Evolutionary conservation across 1,139 yeast genomes (phyloP), one percentile per base, ranked within the genome.

Genomic region (Yamadazyma triangularis): DNA sequence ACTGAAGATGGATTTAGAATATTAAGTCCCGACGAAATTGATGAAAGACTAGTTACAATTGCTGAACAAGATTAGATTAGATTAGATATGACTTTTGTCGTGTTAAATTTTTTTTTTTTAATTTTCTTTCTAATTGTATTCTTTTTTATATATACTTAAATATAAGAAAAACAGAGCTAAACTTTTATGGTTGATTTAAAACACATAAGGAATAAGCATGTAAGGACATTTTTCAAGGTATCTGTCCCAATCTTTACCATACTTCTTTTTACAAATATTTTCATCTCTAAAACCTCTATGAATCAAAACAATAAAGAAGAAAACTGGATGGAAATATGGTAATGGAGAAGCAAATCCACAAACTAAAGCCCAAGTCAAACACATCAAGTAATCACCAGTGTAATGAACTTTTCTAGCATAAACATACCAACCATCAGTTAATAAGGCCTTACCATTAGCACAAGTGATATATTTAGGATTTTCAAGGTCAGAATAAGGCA

Each of bases 251-350:
- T 91, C 98, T 31, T 76, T 80, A 28, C 97, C 97, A 51, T 91
- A 91, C 66, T 91, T 91, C 56, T 64, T 72, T 45, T 70, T 73
- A 59, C 96, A 87, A 60, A 91, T 87, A 45, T 77, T 73, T 43
- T 79, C 75, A 62, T 91, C 98, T 62, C 98, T 81, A 42, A 66
- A 57, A 23, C 95, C 88, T 60, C 98, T 81, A 60, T 91, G 98
- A 31, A 82, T 60, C 55, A 91, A 76, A 41, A 88, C 96, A 47
- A 81, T 66, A 41, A 88, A 75, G 75, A 88, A 91, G 67, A 91
- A 91, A 23, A 70, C 64, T 2, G 98, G 97, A 77, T 84, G 91
- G 63, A 91, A 91, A 91, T 95, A 91, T 27, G 96, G 96, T 67
- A 91, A 77, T 30, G 91, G 86, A 4, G 95, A 84, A 25, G 67